Conservation (phyloP, 2,329 filamentous ascomycete species). For the Beauveria rudraprayagi region DNA sequence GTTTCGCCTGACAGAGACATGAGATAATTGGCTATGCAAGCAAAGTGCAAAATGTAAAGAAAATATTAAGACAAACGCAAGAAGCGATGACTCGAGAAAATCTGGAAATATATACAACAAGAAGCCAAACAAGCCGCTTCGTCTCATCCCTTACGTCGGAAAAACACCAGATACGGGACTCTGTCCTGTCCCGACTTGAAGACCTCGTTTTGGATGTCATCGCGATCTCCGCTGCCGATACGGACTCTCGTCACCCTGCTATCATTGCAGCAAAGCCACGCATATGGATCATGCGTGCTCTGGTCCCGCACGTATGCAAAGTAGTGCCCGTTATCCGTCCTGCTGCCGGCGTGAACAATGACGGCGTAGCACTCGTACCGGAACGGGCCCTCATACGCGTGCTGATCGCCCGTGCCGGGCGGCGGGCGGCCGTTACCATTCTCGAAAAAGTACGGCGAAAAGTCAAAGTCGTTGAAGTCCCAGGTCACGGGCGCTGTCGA, state of each 20-base stretch:
- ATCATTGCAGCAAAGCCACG: constrained; percentile 46
- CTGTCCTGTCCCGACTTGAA: constrained; percentile 29
- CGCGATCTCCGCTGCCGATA: constrained; percentile 28
- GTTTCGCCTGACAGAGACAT: no score
- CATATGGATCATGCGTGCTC: constrained; percentile 32
- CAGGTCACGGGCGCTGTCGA: constrained; percentile 66
- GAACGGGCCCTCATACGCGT: constrained; percentile 47
- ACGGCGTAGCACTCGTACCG: constrained; percentile 83
- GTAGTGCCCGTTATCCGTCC: constrained; percentile 70
- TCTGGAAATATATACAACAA: no score
- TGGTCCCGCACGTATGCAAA: constrained; percentile 59
- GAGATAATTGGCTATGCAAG: no score
- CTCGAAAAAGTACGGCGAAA: constrained; percentile 36
- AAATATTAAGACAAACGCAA: no score
- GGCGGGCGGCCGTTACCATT: constrained; percentile 24
- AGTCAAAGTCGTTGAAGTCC: constrained; percentile 61
- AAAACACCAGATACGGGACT: constrained; percentile 42
- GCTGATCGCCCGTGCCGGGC: constrained; percentile 27
- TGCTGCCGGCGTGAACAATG: constrained; percentile 64
- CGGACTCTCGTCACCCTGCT: constrained; percentile 31
- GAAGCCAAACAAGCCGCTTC: no score
- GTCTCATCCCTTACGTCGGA: constrained; percentile 28
- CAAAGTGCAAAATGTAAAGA: no score
- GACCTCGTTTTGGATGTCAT: constrained; percentile 30
- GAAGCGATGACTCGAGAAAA: no score